phyloP scores from a whole-genome alignment of 2,329 filamentous ascomycete species.

The Beauveria brongniartii region DNA sequence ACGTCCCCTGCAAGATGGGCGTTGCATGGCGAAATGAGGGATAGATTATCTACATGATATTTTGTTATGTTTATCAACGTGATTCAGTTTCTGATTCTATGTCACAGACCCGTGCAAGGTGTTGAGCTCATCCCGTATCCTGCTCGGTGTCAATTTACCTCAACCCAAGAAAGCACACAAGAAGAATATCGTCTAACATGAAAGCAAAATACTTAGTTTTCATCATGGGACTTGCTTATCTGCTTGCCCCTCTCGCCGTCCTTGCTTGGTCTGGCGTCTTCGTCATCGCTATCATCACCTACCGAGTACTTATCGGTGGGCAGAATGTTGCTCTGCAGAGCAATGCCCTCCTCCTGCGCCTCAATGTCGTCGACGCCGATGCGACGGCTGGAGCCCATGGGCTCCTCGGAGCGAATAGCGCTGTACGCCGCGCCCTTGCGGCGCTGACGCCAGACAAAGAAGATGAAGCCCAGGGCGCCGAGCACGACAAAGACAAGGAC shows the following conservation, averaged over 20 bases:
- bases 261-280: conserved; percentile 24
- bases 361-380: conserved; percentile 30
- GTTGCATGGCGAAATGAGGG: conserved; percentile 8
- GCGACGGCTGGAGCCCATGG: conserved; percentile 20
- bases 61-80: background rate
- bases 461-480: conserved; percentile 66
- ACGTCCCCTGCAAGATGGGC: background rate
- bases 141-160: background rate
- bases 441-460: conserved; percentile 57
- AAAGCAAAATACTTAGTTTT: background rate
- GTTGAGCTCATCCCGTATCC: background rate
- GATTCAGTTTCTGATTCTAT: background rate
- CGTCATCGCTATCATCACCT: conserved; percentile 49
- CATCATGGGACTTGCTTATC: background rate
- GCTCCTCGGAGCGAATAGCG: conserved; percentile 35
- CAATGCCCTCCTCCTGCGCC: conserved; percentile 15
- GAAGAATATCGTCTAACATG: background rate
- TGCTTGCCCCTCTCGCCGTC: conserved; percentile 10
- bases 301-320: conserved; percentile 46
- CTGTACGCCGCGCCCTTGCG: conserved; percentile 48
- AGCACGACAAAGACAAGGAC: conserved; percentile 75
- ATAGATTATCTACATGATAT: background rate
- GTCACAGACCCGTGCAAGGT: background rate
- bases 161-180: background rate
- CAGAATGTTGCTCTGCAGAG: conserved; percentile 19